Percentiles rank a stretch among this genome's conserved stretches.
Evolutionary conservation across 176 grass and related monocot species (phyloP).

Genomic region (Juncus inflexus): DNA sequence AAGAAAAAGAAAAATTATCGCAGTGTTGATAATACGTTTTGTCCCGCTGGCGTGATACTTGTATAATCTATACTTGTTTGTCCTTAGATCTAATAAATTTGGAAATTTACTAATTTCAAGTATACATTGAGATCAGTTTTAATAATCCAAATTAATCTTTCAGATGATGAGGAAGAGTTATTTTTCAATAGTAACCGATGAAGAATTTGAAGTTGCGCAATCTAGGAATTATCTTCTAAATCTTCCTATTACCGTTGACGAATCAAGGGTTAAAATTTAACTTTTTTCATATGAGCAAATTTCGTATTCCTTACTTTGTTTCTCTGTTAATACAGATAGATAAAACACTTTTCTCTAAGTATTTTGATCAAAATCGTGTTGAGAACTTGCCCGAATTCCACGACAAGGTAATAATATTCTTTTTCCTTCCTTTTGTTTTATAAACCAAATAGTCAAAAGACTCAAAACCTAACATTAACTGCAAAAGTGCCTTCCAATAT

Average conservation of each 20-base stretch:
- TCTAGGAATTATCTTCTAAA: conserved; percentile 81
- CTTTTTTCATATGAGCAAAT: background rate
- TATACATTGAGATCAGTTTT: too few species aligned
- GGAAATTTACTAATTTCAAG: too few species aligned
- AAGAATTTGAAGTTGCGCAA: conserved; percentile 76
- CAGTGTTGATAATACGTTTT: background rate
- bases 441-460: too few species aligned
- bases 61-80: too few species aligned
- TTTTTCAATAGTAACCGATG: conserved; percentile 82
- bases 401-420: conserved; percentile 59
- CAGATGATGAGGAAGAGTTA: conserved; percentile 91
- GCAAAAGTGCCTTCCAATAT: too few species aligned
- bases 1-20: too few species aligned
- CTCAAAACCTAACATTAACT: too few species aligned
- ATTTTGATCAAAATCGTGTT: conserved; percentile 65
- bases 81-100: too few species aligned
- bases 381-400: conserved; percentile 68
- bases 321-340: conserved; percentile 61
- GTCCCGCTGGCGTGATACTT: background rate
- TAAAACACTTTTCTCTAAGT: conserved; percentile 51
- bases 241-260: conserved; percentile 88
- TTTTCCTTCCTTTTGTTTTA: background rate
- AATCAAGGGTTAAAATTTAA: conserved; percentile 63
- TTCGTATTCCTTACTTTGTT: conserved; percentile 18
- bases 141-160: conserved; percentile 13